A percentile compares a stretch with the other conserved stretches of the same genome.
phyloP scores from a whole-genome alignment of 2,329 filamentous ascomycete genomes.

The Verticillium longisporum region DNA sequence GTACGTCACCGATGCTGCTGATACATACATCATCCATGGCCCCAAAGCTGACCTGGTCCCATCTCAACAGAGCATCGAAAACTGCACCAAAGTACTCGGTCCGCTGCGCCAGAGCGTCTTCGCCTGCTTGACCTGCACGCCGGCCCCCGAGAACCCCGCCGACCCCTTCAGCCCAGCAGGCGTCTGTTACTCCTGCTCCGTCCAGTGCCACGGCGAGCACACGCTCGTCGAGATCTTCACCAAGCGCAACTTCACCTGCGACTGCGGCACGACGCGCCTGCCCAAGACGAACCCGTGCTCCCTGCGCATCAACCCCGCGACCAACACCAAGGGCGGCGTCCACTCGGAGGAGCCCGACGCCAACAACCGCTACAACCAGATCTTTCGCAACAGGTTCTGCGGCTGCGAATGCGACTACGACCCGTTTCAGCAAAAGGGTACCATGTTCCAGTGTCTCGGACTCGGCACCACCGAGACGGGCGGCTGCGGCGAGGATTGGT shows the following conservation, averaged over 20 bases:
- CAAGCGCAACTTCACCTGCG: constrained; percentile 93
- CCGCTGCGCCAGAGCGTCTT: constrained; percentile 83
- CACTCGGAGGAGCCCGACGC: constrained; percentile 65
- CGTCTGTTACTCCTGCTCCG: constrained; percentile 93
- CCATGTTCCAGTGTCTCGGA: constrained; percentile 96
- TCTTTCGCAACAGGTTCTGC: constrained; percentile 90
- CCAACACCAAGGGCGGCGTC: constrained; percentile 69
- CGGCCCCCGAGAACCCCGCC: constrained; percentile 56
- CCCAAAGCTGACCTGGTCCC: background rate
- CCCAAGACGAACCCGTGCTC: constrained; percentile 65
- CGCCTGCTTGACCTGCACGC: constrained; percentile 89
- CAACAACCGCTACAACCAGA: constrained; percentile 89
- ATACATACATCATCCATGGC: no score
- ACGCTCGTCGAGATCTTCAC: constrained; percentile 90
- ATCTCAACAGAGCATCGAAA: constrained; percentile 70
- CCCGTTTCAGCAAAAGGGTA: constrained; percentile 81
- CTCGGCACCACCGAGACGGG: constrained; percentile 73
- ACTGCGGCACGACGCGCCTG: constrained; percentile 85
- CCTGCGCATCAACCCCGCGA: constrained; percentile 64
- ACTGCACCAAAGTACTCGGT: constrained; percentile 85
- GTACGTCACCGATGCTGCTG: constrained; percentile 39
- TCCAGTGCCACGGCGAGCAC: constrained; percentile 94
- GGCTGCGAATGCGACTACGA: constrained; percentile 85
- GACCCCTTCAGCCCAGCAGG: constrained; percentile 68
- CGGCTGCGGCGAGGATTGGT: constrained; percentile 96